Percentiles rank a stretch among this genome's conserved stretches.
Conservation (phyloP, 352 stramenopile species). For the Phytophthora chlamydospora region DNA sequence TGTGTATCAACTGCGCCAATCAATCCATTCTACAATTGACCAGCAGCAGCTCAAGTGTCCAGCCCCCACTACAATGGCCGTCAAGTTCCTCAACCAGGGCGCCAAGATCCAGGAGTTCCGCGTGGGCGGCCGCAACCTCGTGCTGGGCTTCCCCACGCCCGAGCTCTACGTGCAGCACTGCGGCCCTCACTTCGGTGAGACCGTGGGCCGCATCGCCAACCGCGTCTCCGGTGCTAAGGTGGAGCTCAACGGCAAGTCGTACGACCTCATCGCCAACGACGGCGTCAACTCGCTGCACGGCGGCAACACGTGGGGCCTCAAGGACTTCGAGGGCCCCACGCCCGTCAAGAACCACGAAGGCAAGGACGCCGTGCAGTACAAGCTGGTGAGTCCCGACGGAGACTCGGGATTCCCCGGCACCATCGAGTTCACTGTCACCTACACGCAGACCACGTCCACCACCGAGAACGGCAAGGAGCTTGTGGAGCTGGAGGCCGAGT, state of each 20-base stretch:
- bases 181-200: slow-evolving; percentile 34
- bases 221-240: slow-evolving; percentile 32
- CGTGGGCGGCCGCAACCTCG: slow-evolving; percentile 34
- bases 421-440: slow-evolving; percentile 28
- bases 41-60: slow-evolving; percentile 8
- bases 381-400: slow-evolving; percentile 29
- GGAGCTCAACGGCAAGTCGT: slow-evolving; percentile 33
- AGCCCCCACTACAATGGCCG: slow-evolving; percentile 11
- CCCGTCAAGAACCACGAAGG: slow-evolving; percentile 27
- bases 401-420: slow-evolving; percentile 37
- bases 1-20: not conserved
- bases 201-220: slow-evolving; percentile 31
- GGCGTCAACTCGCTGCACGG: slow-evolving; percentile 34
- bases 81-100: slow-evolving; percentile 37
- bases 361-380: slow-evolving; percentile 32
- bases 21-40: slow-evolving; percentile 25
- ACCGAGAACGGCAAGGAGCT: slow-evolving; percentile 36
- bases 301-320: slow-evolving; percentile 35
- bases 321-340: slow-evolving; percentile 25
- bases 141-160: slow-evolving; percentile 36
- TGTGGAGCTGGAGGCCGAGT: slow-evolving; percentile 29
- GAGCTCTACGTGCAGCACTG: slow-evolving; percentile 38
- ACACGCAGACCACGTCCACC: slow-evolving; percentile 28
- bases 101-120: slow-evolving; percentile 34
- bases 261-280: slow-evolving; percentile 36